phyloP scores from a whole-genome alignment of 2,329 filamentous ascomycete species.

The Arthrinium phaeospermum region DNA sequence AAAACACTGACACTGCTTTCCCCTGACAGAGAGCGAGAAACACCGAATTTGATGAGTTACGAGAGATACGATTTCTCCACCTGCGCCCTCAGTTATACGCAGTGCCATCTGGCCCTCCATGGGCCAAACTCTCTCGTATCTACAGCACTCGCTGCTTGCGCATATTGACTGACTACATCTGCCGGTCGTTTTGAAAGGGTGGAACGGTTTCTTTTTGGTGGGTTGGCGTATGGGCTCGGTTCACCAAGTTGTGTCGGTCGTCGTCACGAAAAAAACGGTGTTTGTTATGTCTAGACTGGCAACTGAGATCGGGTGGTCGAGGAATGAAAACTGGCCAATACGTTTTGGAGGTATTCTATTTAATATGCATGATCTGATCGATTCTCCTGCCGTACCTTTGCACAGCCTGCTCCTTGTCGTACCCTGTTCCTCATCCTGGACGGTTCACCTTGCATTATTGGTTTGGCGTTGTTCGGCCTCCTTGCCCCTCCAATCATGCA shows the following conservation, averaged over 20 bases:
- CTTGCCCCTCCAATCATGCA: background rate
- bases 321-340: constrained; percentile 12
- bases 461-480: background rate
- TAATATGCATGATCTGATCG: constrained; percentile 21
- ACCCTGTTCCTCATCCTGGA: background rate
- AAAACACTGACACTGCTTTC: constrained; percentile 23
- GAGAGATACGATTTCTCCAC: constrained; percentile 23
- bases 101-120: background rate
- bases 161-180: constrained; percentile 12
- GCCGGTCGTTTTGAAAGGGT: constrained; percentile 12
- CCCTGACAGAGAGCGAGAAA: constrained; percentile 71
- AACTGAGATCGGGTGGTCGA: constrained; percentile 1
- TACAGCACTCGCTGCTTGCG: constrained; percentile 8
- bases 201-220: constrained; percentile 11
- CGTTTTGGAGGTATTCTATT: constrained; percentile 21
- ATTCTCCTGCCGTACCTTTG: constrained; percentile 1
- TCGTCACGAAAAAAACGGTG: constrained; percentile 12
- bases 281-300: constrained; percentile 19
- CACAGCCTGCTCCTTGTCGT: background rate
- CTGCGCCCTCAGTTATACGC: constrained; percentile 13
- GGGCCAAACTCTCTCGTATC: constrained; percentile 5
- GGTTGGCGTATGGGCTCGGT: constrained; percentile 19
- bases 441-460: background rate
- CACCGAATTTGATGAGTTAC: constrained; percentile 63
- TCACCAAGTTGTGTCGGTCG: constrained; percentile 15